Evolutionary conservation across 768 basidiomycete species (phyloP), one percentile per base, ranked within the genome.

Genomic region (Amanita exitialis): DNA sequence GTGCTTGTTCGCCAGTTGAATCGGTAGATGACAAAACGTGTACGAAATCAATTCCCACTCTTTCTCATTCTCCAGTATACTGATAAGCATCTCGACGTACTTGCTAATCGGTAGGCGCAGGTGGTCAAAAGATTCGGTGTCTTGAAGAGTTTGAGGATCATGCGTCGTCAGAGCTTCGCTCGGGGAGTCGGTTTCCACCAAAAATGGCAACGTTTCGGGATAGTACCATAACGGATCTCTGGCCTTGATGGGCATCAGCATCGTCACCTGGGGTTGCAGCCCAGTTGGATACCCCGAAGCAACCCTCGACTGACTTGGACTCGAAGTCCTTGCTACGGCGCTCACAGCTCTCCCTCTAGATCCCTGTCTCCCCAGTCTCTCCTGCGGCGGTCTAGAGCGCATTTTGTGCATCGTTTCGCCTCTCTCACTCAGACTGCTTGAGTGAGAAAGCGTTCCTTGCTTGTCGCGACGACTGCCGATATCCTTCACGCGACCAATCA

Each of bases 41-140:
- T 96, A 98, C 2, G 92, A 91, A 9, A 96, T 73, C 36, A 98
- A 73, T 53, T 98, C 96, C 94, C 95, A 98, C 54, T 83, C 89
- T 42, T 72, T 77, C 59, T 93, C 92, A 37, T 72, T 72, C 52
- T 83, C 78, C 36, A 98, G 65, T 54, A 96, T 74, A 2, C 68
- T 69, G 47, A 81, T 68, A 42, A 98, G 58, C 12, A 73, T 73
- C 8, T 60, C 58, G 4, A 98, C 73, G 61, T 95, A 93, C 42
- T 71, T 63, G 4, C 92, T 92, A 4, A 91, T 71, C 0, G 84
- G 86, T 2, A 99, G 69, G 53, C 85, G 71, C 10, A 72, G 61
- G 20, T 16, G 12, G 6, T 5, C 13, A 10, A 7, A 21, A 3
- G 47, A 25, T 7, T 18, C 21, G 6, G 72, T 1, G 7, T 23